Conservation (phyloP, 768 basidiomycete genomes). For the Panus rudis region DNA sequence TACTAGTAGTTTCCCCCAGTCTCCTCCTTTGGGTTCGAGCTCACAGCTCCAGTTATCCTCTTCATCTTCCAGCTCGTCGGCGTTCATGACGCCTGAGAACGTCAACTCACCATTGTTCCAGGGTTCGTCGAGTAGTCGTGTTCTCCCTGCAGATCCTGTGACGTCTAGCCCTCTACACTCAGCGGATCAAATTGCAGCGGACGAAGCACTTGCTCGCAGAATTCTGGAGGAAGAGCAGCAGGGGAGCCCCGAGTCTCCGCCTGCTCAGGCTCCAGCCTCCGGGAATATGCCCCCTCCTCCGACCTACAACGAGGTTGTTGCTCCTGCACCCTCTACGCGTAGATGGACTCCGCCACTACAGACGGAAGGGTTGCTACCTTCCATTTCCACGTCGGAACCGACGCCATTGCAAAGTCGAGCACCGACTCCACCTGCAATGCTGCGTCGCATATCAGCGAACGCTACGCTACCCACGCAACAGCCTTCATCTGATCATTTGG, state of each 20-base stretch:
- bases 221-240: slow-evolving; percentile 34
- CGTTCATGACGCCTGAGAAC: background rate
- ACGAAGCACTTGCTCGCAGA: slow-evolving; percentile 38
- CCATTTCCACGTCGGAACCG: background rate
- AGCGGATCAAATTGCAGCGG: slow-evolving; percentile 24
- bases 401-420: background rate
- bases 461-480: background rate
- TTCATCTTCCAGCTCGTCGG: background rate
- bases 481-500: background rate
- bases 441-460: slow-evolving; percentile 8
- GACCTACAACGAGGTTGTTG: slow-evolving; percentile 1
- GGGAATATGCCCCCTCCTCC: background rate
- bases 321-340: background rate
- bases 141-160: background rate
- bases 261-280: background rate
- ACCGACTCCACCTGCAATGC: background rate
- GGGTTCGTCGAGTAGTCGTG: no score
- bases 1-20: background rate
- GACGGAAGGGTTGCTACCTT: background rate
- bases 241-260: slow-evolving; percentile 7
- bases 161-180: background rate
- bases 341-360: background rate
- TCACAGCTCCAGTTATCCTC: background rate
- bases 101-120: no score
- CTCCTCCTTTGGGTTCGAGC: background rate